These are phyloP conservation scores for Boletus smithii DNA, from an alignment of 1,284 basidiomycete genomes.

Conservation along the genomic window DNA sequence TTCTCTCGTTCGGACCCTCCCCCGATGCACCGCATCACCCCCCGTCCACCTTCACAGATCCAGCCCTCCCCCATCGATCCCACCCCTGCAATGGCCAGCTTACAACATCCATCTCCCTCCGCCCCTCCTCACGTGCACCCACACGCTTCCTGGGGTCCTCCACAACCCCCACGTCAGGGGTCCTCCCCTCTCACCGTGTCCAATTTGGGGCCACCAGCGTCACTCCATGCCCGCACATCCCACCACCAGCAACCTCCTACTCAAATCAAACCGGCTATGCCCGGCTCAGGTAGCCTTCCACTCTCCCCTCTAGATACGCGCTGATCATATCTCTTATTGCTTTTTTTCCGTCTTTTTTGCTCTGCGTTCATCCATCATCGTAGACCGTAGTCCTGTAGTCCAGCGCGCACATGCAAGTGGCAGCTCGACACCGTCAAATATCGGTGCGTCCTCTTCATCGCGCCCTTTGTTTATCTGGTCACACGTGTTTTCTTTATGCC, in stretches of 20 bases:
- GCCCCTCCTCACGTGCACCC: conserved; percentile 31
- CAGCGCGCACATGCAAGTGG: conserved; percentile 30
- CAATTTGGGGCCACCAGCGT: conserved; percentile 26
- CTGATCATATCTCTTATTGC: conserved; percentile 15
- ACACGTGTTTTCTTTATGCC: conserved; percentile 5
- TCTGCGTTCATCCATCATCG: neutral
- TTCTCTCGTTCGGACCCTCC: conserved; percentile 24
- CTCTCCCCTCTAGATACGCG: neutral
- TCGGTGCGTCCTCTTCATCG: conserved; percentile 19
- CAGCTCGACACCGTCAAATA: conserved; percentile 25
- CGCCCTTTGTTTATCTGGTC: neutral
- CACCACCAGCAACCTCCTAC: conserved; percentile 28
- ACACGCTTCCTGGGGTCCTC: conserved; percentile 32
- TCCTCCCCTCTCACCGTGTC: conserved; percentile 30
- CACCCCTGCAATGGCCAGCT: conserved; percentile 33
- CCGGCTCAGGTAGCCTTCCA: conserved; percentile 27
- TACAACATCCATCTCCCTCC: conserved; percentile 30
- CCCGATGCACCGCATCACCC: conserved; percentile 30
- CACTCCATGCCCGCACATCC: conserved; percentile 28
- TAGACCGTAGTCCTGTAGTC: conserved; percentile 30
- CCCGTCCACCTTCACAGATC: conserved; percentile 27
- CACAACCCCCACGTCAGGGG: conserved; percentile 28
- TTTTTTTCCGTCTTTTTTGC: neutral
- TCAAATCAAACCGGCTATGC: conserved; percentile 34
- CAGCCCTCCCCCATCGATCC: conserved; percentile 25